Evolutionary conservation across 2,329 filamentous ascomycete genomes (phyloP).

Genomic region (Colletotrichum higginsianum): DNA sequence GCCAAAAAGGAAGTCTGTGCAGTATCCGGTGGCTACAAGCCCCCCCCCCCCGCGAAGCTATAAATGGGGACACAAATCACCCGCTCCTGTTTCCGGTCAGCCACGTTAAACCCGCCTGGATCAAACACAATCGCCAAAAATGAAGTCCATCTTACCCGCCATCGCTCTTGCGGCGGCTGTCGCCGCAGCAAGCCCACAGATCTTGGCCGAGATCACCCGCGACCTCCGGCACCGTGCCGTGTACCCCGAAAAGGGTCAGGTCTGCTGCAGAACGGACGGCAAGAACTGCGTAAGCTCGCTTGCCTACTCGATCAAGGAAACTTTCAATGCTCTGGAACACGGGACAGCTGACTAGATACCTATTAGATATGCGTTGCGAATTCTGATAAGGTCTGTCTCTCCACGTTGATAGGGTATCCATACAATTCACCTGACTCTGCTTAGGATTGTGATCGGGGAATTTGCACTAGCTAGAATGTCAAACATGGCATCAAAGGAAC

Average conservation of each 20-base stretch:
- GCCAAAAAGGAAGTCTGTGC: background rate
- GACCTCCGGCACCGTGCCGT: constrained; percentile 2
- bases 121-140: background rate
- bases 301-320: background rate
- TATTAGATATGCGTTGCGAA: constrained; percentile 10
- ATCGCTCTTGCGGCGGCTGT: background rate
- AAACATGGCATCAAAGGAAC: background rate
- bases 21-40: background rate
- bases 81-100: background rate
- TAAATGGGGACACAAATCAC: constrained; percentile 2
- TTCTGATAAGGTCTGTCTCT: background rate
- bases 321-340: background rate
- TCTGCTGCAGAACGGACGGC: constrained; percentile 10
- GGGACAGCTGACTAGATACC: background rate
- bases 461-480: background rate
- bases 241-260: background rate
- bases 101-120: background rate
- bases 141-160: background rate
- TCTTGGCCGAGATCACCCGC: background rate
- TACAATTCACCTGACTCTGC: background rate
- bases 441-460: constrained; percentile 4
- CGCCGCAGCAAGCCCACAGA: background rate
- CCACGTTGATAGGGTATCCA: too few relatives aligned
- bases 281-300: constrained; percentile 1
- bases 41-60: background rate